Percentiles rank a stretch among this genome's conserved stretches.
These are phyloP conservation scores for Maudiozyma humilis DNA, from an alignment of 1,139 yeast species.

Conservation along the genomic window DNA sequence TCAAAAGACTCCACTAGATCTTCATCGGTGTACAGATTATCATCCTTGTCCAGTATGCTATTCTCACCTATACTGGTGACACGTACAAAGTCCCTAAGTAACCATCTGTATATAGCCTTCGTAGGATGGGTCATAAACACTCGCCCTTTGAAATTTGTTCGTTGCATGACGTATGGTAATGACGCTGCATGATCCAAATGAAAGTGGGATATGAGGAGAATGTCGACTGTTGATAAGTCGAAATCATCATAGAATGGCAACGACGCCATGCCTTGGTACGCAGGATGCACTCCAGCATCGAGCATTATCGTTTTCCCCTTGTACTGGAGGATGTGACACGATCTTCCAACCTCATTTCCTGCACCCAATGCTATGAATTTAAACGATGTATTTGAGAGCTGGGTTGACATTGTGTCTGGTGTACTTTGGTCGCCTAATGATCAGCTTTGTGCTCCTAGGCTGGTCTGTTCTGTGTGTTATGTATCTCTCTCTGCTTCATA, in stretches of 20 bases:
- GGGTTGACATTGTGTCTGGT: conserved; percentile 4
- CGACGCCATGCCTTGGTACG: conserved; percentile 79
- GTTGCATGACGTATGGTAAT: conserved; percentile 95
- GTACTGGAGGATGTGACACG: conserved; percentile 86
- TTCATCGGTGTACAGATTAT: conserved; percentile 77
- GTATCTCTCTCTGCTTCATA: too few relatives aligned
- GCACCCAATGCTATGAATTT: conserved; percentile 96
- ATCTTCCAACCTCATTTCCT: conserved; percentile 96
- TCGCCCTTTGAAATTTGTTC: conserved; percentile 85
- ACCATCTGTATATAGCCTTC: conserved; percentile 94
- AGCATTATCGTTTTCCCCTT: conserved; percentile 95
- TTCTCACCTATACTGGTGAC: conserved; percentile 68
- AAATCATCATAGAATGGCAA: conserved; percentile 93
- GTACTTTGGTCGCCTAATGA: conserved; percentile 6
- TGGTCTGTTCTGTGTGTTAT: neutral
- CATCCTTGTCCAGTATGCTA: conserved; percentile 33
- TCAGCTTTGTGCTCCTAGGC: neutral
- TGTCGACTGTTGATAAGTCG: conserved; percentile 79
- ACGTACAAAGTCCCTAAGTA: conserved; percentile 84
- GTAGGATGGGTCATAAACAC: conserved; percentile 99
- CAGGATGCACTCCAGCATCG: conserved; percentile 98
- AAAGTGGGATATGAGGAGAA: conserved; percentile 83
- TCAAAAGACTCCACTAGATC: conserved; percentile 85
- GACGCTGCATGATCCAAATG: conserved; percentile 98
- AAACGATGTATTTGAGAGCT: conserved; percentile 33